Percentiles rank a stretch among this genome's conserved stretches.
phyloP scores from a whole-genome alignment of 225 moss, liverwort and hornwort species.

The Physcomitrium patens region DNA sequence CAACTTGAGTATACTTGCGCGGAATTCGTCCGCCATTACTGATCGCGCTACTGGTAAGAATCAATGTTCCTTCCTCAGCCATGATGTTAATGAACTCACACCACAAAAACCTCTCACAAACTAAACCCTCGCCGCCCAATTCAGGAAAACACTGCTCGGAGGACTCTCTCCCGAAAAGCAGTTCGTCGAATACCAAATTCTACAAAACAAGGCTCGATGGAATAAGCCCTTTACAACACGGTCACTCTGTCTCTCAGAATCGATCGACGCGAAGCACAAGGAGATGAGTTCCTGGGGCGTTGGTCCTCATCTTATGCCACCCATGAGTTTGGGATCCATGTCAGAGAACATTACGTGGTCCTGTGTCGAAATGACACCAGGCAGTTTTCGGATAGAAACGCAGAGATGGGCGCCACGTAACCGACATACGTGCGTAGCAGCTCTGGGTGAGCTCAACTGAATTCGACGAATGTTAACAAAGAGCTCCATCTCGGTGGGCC shows the following conservation, averaged over 20 bases:
- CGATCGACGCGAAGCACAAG: not conserved
- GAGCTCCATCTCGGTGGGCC: too few relatives aligned
- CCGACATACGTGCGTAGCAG: too few relatives aligned
- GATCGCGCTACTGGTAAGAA: slow-evolving; percentile 40
- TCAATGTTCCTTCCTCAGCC: slow-evolving; percentile 48
- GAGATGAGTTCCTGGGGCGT: too few relatives aligned
- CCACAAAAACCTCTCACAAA: not conserved
- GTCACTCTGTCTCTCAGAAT: not conserved
- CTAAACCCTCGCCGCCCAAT: not conserved
- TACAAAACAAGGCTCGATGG: not conserved
- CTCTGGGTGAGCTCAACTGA: too few relatives aligned
- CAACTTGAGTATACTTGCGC: slow-evolving; percentile 73
- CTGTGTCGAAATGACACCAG: too few relatives aligned
- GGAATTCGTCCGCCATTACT: slow-evolving; percentile 68
- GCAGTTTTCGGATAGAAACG: too few relatives aligned
- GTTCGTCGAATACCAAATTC: not conserved
- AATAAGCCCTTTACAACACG: not conserved
- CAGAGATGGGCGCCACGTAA: too few relatives aligned
- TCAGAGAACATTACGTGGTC: too few relatives aligned
- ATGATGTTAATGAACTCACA: slow-evolving; percentile 7
- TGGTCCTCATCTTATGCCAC: not conserved
- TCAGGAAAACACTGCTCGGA: too few relatives aligned
- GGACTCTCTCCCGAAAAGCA: not conserved
- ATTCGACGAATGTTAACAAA: too few relatives aligned
- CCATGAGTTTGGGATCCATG: too few relatives aligned